These are phyloP conservation scores for carrot (Daucus carota) DNA, from an alignment of 129 eudicot genomes.

Conservation along the genomic window DH1_v3.0 NC_030381.2:28386501-28387000, in stretches of 20 bases:
- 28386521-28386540: not conserved
- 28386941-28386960: not conserved
- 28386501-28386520: not conserved
- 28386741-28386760: not conserved
- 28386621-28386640: not conserved
- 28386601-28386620: not conserved
- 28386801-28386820: not conserved
- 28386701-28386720: not conserved
- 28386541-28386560: not conserved
- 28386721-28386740: not conserved
- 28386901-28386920: not conserved
- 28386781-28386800: not conserved
- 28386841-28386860: not conserved
- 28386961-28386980: not conserved
- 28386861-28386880: not conserved
- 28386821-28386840: not conserved
- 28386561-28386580: not conserved
- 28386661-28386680: not conserved
- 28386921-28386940: not conserved
- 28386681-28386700: not conserved
- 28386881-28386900: not conserved
- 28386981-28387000: not conserved
- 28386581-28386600: not conserved
- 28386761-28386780: not conserved
- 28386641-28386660: not conserved